Base-by-base conservation (phyloP, 176 grass and related monocot genomes). In the Oryza nivara region DNA sequence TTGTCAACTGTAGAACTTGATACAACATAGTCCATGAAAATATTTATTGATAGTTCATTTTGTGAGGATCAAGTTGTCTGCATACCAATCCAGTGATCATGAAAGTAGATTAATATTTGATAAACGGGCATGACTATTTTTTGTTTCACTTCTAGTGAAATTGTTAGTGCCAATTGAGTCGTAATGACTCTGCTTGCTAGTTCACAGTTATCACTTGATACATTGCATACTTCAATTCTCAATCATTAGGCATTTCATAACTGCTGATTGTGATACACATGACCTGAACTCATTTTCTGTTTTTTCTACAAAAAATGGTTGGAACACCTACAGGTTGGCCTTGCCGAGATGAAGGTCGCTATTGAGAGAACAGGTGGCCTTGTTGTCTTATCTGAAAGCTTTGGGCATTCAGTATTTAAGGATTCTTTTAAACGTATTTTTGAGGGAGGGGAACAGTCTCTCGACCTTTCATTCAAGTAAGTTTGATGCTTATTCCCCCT, bases 361-460 rank as follows among this genome's bases (percentile, higher is more conserved):
- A 92, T 99, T 79, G 96, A 99, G 87, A 94, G 96, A 93, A 99
- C 96, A 68, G 93, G 96, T 82, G 96, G 96, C 13, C 93, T 99
- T 85, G 96, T 99, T 76, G 93, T 99, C 74, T 85, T 99, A 36
- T 93, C 96, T 83, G 96, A 99, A 90, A 99, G 96, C 90, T 99
- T 96, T 89, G 96, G 96, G 25, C 96, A 99, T 82, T 48, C 96
- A 0, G 96, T 99, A 74, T 99, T 99, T 60, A 99, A 94, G 86
- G 93, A 99, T 83, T 99, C 96, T 68, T 99, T 99, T 88, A 96
- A 96, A 71, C 80, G 88, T 70, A 94, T 99, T 79, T 99, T 96
- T 52, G 93, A 96, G 83, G 91, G 86, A 80, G 93, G 91, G 6
- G 86, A 99, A 79, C 88, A 94, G 65, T 92, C 93, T 77, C 84